These are phyloP conservation scores for Gynostemma pentaphyllum DNA, from an alignment of 306 rosid species.

Conservation along the genomic window DNA sequence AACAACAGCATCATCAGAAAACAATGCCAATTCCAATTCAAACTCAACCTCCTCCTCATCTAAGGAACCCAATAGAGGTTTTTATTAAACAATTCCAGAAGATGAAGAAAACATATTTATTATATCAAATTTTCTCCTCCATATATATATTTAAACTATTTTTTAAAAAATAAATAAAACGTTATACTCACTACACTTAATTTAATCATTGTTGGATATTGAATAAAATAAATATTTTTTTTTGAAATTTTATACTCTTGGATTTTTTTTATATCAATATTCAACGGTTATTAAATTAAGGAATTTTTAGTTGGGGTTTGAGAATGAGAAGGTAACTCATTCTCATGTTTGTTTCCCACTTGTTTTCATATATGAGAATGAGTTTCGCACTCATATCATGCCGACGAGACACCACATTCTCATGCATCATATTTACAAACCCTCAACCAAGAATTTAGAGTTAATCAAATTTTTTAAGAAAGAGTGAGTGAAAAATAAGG, in stretches of 20 bases:
- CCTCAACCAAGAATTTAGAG: too few relatives aligned
- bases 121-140: not conserved
- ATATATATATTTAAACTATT: too few relatives aligned
- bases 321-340: too few relatives aligned
- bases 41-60: not conserved
- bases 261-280: too few relatives aligned
- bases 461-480: too few relatives aligned
- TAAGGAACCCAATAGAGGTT: conserved; percentile 27
- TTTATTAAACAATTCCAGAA: conserved; percentile 19
- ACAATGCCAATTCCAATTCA: conserved; percentile 1
- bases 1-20: too few relatives aligned
- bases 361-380: too few relatives aligned
- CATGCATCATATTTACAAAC: too few relatives aligned
- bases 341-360: not conserved
- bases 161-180: not conserved
- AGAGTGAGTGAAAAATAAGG: conserved; percentile 11
- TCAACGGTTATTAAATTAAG: not conserved
- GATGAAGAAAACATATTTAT: not conserved
- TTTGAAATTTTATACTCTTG: too few relatives aligned
- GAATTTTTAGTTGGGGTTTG: not conserved
- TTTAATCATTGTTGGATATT: conserved; percentile 2
- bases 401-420: too few relatives aligned
- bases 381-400: too few relatives aligned
- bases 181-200: not conserved
- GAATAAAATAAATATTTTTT: not conserved